A percentile compares a stretch with the other conserved stretches of the same genome.
phyloP scores from a whole-genome alignment of 768 basidiomycete genomes.

The Mrakia hoshinonis region DNA sequence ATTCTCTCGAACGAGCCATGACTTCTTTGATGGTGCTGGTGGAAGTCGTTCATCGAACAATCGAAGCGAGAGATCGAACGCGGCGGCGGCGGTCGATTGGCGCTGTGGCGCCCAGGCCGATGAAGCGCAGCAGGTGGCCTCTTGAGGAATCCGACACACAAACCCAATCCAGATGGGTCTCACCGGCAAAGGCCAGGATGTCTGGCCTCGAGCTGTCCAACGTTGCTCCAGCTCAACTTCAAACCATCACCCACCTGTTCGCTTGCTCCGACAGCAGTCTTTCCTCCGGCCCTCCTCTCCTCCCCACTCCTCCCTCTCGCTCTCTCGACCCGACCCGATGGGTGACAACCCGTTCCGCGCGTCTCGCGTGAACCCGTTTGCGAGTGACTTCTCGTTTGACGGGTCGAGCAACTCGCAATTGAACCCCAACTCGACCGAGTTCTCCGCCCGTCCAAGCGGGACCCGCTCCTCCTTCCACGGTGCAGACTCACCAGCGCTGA shows the following conservation, averaged over 20 bases:
- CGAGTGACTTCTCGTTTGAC: background rate
- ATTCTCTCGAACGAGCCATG: background rate
- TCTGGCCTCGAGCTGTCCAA: background rate
- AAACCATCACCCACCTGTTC: background rate
- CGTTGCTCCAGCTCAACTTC: background rate
- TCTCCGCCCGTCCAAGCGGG: background rate
- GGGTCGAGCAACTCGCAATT: background rate
- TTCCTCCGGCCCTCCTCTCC: constrained; percentile 2
- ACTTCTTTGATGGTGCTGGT: background rate
- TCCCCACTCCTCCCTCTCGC: background rate
- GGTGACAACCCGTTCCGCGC: constrained; percentile 23
- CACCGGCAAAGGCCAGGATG: too few relatives aligned
- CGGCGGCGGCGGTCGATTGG: background rate
- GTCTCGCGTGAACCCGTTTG: constrained; percentile 23
- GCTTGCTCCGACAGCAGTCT: background rate
- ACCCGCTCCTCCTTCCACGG: background rate
- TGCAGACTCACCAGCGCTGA: background rate
- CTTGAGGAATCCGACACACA: background rate
- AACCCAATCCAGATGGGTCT: background rate
- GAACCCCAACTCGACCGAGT: background rate
- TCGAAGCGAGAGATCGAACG: background rate
- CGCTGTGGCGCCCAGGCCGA: background rate
- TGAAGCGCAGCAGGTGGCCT: background rate
- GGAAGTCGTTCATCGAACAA: background rate
- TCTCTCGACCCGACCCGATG: background rate